Evolutionary conservation across 2,329 filamentous ascomycete species (phyloP), one percentile per base, ranked within the genome.

Genomic region (Apiospora saccharicola): DNA sequence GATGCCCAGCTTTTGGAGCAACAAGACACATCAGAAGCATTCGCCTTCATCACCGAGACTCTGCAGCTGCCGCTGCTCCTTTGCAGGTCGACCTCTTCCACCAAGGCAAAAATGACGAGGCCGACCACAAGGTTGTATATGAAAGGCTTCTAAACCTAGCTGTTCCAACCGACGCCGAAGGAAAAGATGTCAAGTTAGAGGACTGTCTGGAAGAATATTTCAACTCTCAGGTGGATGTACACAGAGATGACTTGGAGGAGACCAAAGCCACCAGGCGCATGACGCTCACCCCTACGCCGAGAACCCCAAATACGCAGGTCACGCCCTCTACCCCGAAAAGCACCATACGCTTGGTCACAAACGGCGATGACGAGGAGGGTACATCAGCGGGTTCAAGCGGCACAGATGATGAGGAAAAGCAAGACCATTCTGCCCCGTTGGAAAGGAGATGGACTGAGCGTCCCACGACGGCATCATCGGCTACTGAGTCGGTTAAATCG

Each of bases 1-100:
- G 95, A 97, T 72, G 95, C 95, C 67, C 88, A 89, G 30, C 83
- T 89, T 72, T 80, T 94, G n/a, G 89, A 91, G 76, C 96, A 98
- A 79, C 96, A 99, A 82, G 96, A 99, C 81, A 94, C 94, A 0
- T 98, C 96, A 0, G 96, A 99, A 82, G 95, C 95, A 0, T 98
- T 98, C 80, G 94, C 92, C 0, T 98, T 98, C 80, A 95, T 99
- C 75, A 98, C 96, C 0, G 95, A 95, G 76, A 94, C 92, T 30
- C 87, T 99, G 26, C 92, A 97, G 77, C 83, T 98, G 22, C 96
- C 96, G 8, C 86, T 98, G 1, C 88, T 98, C 37, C 95, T 0
- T 83, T 98, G 49, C 97, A 98, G 80, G 96, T 98, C 85, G 95
- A 98, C 79, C 91, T 98, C 19, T 98, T 96, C 77, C 96, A 98